Percentiles rank a stretch among this genome's conserved stretches.
phyloP scores from a whole-genome alignment of 192 early-diverging fungal genomes.

The Oehlia diaphana region DNA sequence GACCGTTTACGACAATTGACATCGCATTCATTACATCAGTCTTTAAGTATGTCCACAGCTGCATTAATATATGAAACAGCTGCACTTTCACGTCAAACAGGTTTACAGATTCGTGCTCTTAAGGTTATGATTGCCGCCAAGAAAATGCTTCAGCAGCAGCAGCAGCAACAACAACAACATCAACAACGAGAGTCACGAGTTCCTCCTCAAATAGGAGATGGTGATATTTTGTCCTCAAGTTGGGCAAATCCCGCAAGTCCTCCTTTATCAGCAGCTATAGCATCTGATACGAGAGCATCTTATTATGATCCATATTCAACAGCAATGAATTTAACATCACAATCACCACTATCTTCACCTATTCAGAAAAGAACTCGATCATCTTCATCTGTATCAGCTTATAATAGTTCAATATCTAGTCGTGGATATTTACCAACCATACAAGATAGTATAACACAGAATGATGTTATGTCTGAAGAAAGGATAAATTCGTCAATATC shows the following conservation, averaged over 20 bases:
- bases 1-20: constrained; percentile 57
- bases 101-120: constrained; percentile 59
- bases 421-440: constrained; percentile 24
- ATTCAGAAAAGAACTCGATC: constrained; percentile 7
- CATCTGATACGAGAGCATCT: not conserved
- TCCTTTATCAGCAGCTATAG: not conserved
- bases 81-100: constrained; percentile 58
- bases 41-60: constrained; percentile 58
- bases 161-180: constrained; percentile 42
- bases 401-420: not conserved
- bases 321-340: not conserved
- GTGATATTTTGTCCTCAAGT: not conserved
- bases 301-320: constrained; percentile 27
- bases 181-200: constrained; percentile 30
- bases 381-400: constrained; percentile 12
- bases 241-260: not conserved
- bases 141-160: constrained; percentile 50
- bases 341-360: not conserved
- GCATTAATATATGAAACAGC: constrained; percentile 69
- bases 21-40: constrained; percentile 59
- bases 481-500: not conserved
- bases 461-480: not conserved
- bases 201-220: not conserved
- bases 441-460: constrained; percentile 5
- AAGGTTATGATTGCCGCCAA: constrained; percentile 57